phyloP scores from a whole-genome alignment of 129 eudicot genomes.

The Saussurea involucrata region DNA sequence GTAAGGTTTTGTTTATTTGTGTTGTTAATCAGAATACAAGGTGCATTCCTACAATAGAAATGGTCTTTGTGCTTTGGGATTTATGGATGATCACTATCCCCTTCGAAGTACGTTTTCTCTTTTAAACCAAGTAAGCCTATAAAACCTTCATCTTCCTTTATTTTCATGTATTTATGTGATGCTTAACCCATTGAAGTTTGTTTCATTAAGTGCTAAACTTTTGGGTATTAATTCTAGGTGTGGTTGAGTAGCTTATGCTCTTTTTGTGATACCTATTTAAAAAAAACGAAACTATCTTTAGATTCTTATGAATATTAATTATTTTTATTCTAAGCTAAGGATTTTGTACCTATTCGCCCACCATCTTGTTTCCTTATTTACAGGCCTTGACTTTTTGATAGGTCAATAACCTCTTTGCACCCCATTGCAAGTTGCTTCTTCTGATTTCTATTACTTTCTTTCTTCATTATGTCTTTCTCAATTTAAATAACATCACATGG shows the following conservation, averaged over 20 bases:
- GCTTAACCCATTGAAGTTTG: neutral
- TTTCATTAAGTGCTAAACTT: neutral
- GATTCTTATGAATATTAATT: neutral
- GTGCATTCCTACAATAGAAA: constrained; percentile 40
- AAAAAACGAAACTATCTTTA: too few relatives aligned
- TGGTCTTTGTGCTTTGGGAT: constrained; percentile 78
- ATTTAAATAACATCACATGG: neutral
- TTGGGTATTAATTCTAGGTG: neutral
- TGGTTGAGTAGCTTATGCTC: neutral
- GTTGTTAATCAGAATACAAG: constrained; percentile 36
- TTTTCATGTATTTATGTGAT: neutral
- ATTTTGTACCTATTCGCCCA: neutral
- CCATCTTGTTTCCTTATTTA: neutral
- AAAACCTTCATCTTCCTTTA: neutral
- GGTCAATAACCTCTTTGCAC: neutral
- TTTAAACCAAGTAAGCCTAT: constrained; percentile 57
- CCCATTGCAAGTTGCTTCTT: neutral
- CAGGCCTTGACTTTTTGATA: neutral
- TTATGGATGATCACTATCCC: constrained; percentile 88
- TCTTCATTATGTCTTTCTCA: neutral
- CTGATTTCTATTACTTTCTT: neutral
- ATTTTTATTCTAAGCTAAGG: neutral
- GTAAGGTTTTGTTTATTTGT: neutral
- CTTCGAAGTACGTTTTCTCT: constrained; percentile 81
- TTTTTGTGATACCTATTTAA: too few relatives aligned